phyloP scores from a whole-genome alignment of 2,329 filamentous ascomycete species.

The Talaromyces sp. region DNA sequence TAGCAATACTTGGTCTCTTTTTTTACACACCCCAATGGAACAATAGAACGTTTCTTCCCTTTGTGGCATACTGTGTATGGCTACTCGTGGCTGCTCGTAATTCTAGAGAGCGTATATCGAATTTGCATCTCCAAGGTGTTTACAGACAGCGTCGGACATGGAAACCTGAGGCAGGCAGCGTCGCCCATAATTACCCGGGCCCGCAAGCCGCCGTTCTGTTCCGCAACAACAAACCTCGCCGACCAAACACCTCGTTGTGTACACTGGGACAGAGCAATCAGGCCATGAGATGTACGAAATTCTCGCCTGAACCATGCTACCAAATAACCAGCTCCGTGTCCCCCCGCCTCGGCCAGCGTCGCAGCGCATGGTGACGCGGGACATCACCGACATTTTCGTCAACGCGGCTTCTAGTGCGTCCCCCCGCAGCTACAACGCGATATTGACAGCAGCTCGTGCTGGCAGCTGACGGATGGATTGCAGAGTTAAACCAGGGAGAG shows the following conservation, averaged over 20 bases:
- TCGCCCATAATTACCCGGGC: background rate
- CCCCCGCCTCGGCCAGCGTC: constrained; percentile 27
- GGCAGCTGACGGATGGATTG: background rate
- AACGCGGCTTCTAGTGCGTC: constrained; percentile 46
- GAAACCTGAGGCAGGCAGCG: background rate
- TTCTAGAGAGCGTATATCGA: background rate
- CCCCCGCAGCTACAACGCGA: background rate
- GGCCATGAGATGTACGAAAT: background rate
- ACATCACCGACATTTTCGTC: constrained; percentile 54
- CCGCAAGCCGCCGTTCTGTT: background rate
- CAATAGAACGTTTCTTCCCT: constrained; percentile 10
- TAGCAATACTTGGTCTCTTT: constrained; percentile 27
- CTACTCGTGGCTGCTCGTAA: background rate
- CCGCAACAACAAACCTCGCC: background rate
- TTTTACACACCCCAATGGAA: constrained; percentile 2
- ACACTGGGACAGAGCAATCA: background rate
- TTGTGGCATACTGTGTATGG: background rate
- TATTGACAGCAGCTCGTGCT: constrained; percentile 3
- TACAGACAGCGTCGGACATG: background rate
- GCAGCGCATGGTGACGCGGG: constrained; percentile 37
- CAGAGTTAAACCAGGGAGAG: constrained; percentile 72
- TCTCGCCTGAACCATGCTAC: constrained; percentile 24
- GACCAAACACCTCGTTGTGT: background rate
- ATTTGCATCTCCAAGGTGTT: background rate
- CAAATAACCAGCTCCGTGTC: constrained; percentile 27